Base-by-base conservation (phyloP, 2,329 filamentous ascomycete species). In the Apiospora kogelbergensis region DNA sequence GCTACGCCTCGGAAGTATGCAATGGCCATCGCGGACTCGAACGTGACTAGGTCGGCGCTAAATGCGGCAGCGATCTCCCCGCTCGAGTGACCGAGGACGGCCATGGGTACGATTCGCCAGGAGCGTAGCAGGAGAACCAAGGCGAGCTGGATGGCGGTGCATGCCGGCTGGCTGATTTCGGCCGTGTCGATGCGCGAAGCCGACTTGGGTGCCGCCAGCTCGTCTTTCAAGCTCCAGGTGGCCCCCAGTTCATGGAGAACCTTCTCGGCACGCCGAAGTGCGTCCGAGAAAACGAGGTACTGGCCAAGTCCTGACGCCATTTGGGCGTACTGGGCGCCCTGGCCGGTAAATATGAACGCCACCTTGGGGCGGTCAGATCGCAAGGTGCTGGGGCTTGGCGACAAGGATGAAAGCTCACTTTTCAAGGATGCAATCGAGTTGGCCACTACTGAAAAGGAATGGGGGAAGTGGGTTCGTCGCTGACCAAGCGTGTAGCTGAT, bases 71-170 rank as follows among this genome's bases (percentile, higher is more conserved):
- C 78, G 63, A 82, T 80, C 70, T 82, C 81, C 22, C 81, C 81
- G 40, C 74, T 78, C 0, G 79, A 81, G 68, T 82, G 81, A 1
- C 81, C 81, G 1, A 79, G 73, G 0, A 81, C 77, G 6, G 71
- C 70, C 20, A 70, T 46, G 0, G 79, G 78, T 1, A 63, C 65
- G 2, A 83, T 69, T 1, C 73, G 72, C 63, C 76, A 80, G 1
- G 69, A 68, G 20, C 69, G 57, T n/a, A 80, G 71, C 0, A 81
- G 71, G 10, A 82, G 76, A 1, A 82, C 76, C 0, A 84, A 71
- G 2, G 73, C 82, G 0, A 85, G 69, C 68, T 85, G 84, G 0
- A 86, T 22, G 0, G 81, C 81, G 0, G 82, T 84, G 42, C 78
- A 84, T 0, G 81, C 46, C 0, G 83, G 79, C 66, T 85, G 83